Conservation (phyloP, 73 alveolate species). For the Effrenium voratum region DNA sequence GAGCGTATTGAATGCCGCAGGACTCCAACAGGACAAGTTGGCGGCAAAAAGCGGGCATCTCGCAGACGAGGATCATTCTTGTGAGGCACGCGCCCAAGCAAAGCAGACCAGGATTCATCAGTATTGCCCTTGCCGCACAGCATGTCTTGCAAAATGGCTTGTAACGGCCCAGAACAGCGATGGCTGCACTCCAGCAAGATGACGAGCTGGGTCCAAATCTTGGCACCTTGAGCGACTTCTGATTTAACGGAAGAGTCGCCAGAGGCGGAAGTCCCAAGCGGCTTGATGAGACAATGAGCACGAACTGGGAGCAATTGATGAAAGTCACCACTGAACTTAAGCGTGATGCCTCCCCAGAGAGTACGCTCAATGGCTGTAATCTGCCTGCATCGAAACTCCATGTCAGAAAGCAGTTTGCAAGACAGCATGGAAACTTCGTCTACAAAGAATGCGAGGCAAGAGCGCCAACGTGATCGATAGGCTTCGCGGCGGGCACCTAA, state of each 20-base stretch:
- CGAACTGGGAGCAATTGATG: constrained; percentile 12
- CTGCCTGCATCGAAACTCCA: constrained; percentile 4
- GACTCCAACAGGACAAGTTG: constrained; percentile 3
- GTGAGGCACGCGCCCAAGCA: not conserved
- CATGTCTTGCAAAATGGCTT: not conserved
- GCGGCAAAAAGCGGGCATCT: not conserved
- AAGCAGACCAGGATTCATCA: not conserved
- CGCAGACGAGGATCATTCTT: not conserved
- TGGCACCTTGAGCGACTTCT: not conserved
- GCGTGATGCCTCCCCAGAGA: not conserved
- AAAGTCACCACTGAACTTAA: not conserved
- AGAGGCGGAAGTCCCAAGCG: not conserved
- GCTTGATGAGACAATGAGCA: not conserved
- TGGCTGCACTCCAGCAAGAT: not conserved
- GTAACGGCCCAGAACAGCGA: not conserved
- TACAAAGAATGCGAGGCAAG: not conserved
- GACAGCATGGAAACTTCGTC: constrained; percentile 31
- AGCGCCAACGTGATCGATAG: not conserved
- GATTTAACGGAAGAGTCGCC: no score
- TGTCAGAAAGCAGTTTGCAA: not conserved
- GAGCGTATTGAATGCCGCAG: not conserved
- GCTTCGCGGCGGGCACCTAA: not conserved
- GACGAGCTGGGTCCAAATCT: not conserved
- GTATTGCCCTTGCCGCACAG: not conserved
- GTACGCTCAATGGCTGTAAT: not conserved